Base-by-base conservation (phyloP, 805 yeast genomes). In the Monosporozyma unispora region DNA sequence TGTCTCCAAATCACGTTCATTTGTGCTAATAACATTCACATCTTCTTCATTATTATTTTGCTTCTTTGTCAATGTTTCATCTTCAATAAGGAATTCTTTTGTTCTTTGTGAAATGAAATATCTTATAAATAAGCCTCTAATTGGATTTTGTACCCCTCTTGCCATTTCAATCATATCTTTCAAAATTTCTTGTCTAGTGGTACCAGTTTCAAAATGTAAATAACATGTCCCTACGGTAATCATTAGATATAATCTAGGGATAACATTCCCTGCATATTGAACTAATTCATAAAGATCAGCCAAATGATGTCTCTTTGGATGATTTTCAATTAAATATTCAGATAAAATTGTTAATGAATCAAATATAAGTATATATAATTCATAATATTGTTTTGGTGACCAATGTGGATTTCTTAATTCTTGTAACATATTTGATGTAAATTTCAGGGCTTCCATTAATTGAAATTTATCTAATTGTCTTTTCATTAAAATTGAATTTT, bases 131-230 rank as follows among this genome's bases (percentile, higher is more conserved):
- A 93, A 70, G 1, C 99, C 99, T 50, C 96, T 74, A 28, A 88
- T 79, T 1, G 99, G 99, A 61, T 88, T 91, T 67, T 93, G 99
- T 2, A 91, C 96, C 14, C 97, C 99, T 39, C 95, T 78, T 55
- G 95, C 84, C 99, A 93, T 93, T 66, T 93, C 99, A 59, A 91
- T 83, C 95, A 93, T 84, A 63, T 93, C 99, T 65, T 85, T 87
- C 80, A 91, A 78, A 47, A 93, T 84, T 55, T 89, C 98, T 33
- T 80, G 76, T 0, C 97, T 96, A 0, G 95, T 82, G 10, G 48
- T 27, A 4, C 51, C 40, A 49, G 81, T 87, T 1, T 82, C 77
- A 9, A 82, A 74, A 7, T 84, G 71, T 83, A 91, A 81, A 69
- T 85, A 89, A 2, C 87, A 88, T 0, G 95, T 81, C 8, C 99